phyloP scores from a whole-genome alignment of 176 grass and related monocot species.

The Aegilops longissima region DNA sequence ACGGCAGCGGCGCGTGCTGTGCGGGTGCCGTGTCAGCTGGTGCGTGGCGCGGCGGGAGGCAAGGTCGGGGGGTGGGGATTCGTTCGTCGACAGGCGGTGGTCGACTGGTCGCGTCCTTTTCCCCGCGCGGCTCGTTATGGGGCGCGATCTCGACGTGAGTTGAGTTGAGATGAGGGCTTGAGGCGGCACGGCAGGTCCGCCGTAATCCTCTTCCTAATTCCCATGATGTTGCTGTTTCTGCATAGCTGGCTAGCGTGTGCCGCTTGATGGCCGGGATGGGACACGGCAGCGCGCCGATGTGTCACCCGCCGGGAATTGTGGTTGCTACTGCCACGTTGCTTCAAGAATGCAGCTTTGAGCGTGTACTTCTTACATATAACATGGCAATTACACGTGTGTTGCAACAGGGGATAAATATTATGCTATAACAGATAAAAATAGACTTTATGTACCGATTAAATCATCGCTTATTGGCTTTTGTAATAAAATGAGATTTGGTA shows the following conservation, averaged over 20 bases:
- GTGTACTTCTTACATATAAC: too few relatives aligned
- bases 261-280: background rate
- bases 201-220: background rate
- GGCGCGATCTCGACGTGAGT: background rate
- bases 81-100: background rate
- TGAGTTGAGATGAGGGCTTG: background rate
- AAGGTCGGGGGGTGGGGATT: background rate
- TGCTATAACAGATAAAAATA: too few relatives aligned
- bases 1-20: background rate
- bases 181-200: background rate
- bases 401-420: too few relatives aligned
- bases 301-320: background rate
- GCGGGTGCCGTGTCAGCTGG: constrained; percentile 4
- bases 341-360: background rate
- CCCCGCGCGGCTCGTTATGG: background rate
- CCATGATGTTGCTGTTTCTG: background rate
- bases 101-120: background rate
- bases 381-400: too few relatives aligned
- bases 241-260: background rate
- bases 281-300: constrained; percentile 7
- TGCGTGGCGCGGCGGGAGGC: background rate
- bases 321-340: background rate
- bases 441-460: too few relatives aligned
- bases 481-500: too few relatives aligned
- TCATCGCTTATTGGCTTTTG: too few relatives aligned